phyloP scores from a whole-genome alignment of 2,329 filamentous ascomycete species.

The Diaporthe longicolla region DNA sequence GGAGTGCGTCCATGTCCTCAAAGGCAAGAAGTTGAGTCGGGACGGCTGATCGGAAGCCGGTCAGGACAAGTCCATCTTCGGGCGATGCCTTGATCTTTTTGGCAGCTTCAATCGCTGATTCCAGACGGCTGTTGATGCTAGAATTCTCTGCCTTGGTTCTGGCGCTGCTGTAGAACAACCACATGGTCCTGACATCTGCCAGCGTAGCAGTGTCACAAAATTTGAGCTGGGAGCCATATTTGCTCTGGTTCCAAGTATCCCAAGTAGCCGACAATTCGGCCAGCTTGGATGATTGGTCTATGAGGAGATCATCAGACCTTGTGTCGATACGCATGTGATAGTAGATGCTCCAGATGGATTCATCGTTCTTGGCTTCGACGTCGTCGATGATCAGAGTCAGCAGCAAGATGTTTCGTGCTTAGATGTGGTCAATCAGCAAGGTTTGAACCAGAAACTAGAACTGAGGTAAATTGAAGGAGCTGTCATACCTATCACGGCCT shows the following conservation, averaged over 20 bases:
- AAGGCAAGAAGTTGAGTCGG: not conserved
- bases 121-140: not conserved
- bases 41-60: not conserved
- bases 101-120: not conserved
- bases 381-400: not conserved
- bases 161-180: not conserved
- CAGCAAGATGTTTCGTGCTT: slow-evolving; percentile 1
- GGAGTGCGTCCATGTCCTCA: not conserved
- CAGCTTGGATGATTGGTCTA: not conserved
- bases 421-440: not conserved
- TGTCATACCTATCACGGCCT: not conserved
- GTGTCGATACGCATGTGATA: slow-evolving; percentile 1
- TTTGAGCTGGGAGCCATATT: not conserved
- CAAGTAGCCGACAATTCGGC: not conserved
- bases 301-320: not conserved
- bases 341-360: slow-evolving; percentile 5
- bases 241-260: not conserved
- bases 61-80: not conserved
- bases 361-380: not conserved
- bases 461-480: not conserved
- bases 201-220: slow-evolving; percentile 2
- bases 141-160: not conserved
- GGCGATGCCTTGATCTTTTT: not conserved
- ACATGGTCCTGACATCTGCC: slow-evolving; percentile 3
- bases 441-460: not conserved